Conservation (phyloP, 306 rosid genomes). For the Cicer arietinum region DNA sequence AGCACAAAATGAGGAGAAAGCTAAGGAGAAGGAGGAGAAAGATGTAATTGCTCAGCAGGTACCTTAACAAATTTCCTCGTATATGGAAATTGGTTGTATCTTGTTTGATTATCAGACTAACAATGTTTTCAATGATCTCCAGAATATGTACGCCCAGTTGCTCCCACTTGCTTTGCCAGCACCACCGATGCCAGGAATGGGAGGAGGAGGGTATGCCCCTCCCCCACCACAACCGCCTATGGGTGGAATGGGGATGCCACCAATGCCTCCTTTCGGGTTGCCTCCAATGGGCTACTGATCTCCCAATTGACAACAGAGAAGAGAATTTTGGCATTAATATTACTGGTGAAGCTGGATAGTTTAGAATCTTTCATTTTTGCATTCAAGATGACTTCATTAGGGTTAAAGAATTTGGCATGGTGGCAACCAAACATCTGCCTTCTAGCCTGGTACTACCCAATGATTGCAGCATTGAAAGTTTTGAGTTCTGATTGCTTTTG, state of each 20-base stretch:
- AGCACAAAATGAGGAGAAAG: conserved; percentile 73
- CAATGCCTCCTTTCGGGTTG: conserved; percentile 91
- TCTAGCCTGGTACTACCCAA: conserved; percentile 33
- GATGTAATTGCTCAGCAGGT: conserved; percentile 89
- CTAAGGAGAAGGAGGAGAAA: conserved; percentile 87
- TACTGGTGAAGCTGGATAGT: conserved; percentile 42
- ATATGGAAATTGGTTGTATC: background rate
- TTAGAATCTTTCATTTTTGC: conserved; percentile 39
- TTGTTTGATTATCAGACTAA: conserved; percentile 28
- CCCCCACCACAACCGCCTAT: conserved; percentile 69
- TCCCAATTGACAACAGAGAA: conserved; percentile 10
- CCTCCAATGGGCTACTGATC: conserved; percentile 75
- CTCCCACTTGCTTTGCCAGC: conserved; percentile 96
- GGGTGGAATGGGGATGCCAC: conserved; percentile 98
- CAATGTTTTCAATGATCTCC: conserved; percentile 51
- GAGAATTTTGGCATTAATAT: conserved; percentile 35
- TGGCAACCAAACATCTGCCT: conserved; percentile 42
- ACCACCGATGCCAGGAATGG: conserved; percentile 92
- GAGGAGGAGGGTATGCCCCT: conserved; percentile 67
- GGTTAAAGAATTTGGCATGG: conserved; percentile 38
- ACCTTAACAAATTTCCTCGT: conserved; percentile 24
- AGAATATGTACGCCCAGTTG: conserved; percentile 98
- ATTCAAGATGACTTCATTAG: conserved; percentile 39
- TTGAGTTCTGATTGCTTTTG: conserved; percentile 39
- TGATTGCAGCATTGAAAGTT: conserved; percentile 42